Evolutionary conservation across 768 basidiomycete species (phyloP), one percentile per base, ranked within the genome.

Genomic region (Trametes maxima): DNA sequence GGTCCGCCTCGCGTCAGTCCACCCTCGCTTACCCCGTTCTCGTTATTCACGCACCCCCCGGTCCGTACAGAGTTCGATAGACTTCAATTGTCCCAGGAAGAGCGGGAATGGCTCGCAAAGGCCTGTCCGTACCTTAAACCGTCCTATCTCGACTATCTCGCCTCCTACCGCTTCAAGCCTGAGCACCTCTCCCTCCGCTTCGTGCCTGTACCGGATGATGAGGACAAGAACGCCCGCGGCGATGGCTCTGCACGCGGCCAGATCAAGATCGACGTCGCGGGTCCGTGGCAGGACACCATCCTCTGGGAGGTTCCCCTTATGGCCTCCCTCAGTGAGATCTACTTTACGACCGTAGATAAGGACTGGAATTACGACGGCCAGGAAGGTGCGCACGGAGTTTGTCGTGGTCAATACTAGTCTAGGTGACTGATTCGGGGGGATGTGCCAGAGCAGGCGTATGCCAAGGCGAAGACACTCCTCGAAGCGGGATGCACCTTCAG

Each of bases 261-360:
- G 13, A 74, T 95, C 37, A 85, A 92, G 67, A 89, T 99, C 54
- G 85, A 87, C 63, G 83, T 85, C 5, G 69, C 69, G 28, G 95
- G 93, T 7, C 81, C 80, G 5, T 95, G 94, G 94, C 75, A 76
- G 0, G 92, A 95, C 65, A 82, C 91, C 7, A 96, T 98, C 59
- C 77, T 97, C 25, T 99, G 96, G 87, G 97, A 98, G 76, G 94
- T 98, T 1, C 95, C 94, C 1, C 77, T 98, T 52, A 95, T 98
- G 94, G 87, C 94, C 14, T 86, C 86, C 64, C 78, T 99, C 52
- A 94, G 92, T 68, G 94, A 99, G 72, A 85, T 86, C 19, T 96
- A 93, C 76, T 99, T 96, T 76, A 80, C 75, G 19, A 80, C 81
- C 17, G 87, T 85, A 39, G 82, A 83, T 66, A 89, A 80, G 1